Conservation (phyloP, 495 filamentous ascomycete species). For the Umbilicaria muhlenbergii region DNA sequence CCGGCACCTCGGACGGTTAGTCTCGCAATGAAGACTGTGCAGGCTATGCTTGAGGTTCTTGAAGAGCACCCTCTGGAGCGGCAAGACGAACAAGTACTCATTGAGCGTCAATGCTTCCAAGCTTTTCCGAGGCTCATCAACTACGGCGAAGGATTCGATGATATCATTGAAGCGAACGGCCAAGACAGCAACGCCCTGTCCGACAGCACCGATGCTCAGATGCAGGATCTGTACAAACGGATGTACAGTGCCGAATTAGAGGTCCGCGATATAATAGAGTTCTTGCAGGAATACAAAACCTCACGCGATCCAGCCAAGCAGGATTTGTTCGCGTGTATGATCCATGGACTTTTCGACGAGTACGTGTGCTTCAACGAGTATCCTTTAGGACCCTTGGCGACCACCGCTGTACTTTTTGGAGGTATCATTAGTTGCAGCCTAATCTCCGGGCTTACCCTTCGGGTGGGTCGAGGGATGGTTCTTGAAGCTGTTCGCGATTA, state of each 20-base stretch:
- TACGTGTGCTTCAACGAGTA: conserved; percentile 92
- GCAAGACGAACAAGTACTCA: conserved; percentile 35
- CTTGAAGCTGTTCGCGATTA: conserved; percentile 83
- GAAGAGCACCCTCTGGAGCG: conserved; percentile 45
- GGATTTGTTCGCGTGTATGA: conserved; percentile 96
- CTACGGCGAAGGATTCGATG: conserved; percentile 81
- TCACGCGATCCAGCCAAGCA: conserved; percentile 72
- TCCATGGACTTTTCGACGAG: conserved; percentile 93
- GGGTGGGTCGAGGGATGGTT: conserved; percentile 89
- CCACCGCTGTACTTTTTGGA: conserved; percentile 90
- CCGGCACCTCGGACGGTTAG: conserved; percentile 46
- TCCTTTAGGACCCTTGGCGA: conserved; percentile 82
- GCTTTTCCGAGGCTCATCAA: conserved; percentile 94
- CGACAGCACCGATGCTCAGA: conserved; percentile 63
- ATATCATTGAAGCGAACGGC: conserved; percentile 75
- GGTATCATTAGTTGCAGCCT: conserved; percentile 89
- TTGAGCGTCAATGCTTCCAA: conserved; percentile 79
- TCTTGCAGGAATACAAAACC: conserved; percentile 68
- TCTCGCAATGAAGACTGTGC: conserved; percentile 71
- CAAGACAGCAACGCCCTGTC: conserved; percentile 63
- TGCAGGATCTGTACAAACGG: conserved; percentile 92
- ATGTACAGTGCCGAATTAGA: conserved; percentile 87
- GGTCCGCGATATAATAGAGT: conserved; percentile 62
- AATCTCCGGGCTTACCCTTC: conserved; percentile 74
- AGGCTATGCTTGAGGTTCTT: conserved; percentile 61